Base-by-base conservation (phyloP, 2,329 filamentous ascomycete genomes). In the Ceratocystis diversiconidia region DNA sequence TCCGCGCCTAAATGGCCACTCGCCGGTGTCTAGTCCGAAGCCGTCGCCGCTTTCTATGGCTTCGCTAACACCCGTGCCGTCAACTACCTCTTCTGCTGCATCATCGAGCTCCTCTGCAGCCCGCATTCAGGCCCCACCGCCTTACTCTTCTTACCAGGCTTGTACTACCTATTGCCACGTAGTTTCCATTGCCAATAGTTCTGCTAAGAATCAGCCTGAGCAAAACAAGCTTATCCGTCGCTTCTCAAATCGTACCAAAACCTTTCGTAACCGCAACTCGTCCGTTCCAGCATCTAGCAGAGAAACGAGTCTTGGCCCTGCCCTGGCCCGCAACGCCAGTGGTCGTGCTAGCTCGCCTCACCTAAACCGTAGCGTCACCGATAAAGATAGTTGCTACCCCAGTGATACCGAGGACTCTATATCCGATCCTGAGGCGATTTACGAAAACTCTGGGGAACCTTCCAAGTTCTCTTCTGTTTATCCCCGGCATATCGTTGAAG, bases 301-400 rank as follows among this genome's bases (percentile, higher is more conserved):
- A 52, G 91, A 96, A 72, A 86, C 89, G 68, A 96, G 92, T 73
- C 87, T 91, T 30, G 94, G 94, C 0, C 94, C 94, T 1, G 88
- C 91, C 65, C 88, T 96, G 63, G 84, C 95, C 75, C 85, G 92
- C 68, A 83, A 90, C 66, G 85, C 92, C 69, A 96, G 92, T 74
- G 91, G 95, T 74, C 96, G 92, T 77, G 94, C 89, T 74, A 89
- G 84, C 69, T 87, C 87, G 5, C 79, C 81, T 6, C 82, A 81
- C 22, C 84, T 87, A 69, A 81, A 82, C 43, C 84, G 85, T 30
- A 74, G 79, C 28, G 79, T 81, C 28, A 79, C 81, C 52, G 79
- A 81, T 62, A 74, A 75, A 64, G 79, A 80, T 41, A 80, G 83
- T 55, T 61, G 72, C 52, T 73, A 77, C 25, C 79, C 82, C 63